These are phyloP conservation scores for Volvariella surrecta DNA, from an alignment of 1,284 basidiomycete species.

Conservation along the genomic window DNA sequence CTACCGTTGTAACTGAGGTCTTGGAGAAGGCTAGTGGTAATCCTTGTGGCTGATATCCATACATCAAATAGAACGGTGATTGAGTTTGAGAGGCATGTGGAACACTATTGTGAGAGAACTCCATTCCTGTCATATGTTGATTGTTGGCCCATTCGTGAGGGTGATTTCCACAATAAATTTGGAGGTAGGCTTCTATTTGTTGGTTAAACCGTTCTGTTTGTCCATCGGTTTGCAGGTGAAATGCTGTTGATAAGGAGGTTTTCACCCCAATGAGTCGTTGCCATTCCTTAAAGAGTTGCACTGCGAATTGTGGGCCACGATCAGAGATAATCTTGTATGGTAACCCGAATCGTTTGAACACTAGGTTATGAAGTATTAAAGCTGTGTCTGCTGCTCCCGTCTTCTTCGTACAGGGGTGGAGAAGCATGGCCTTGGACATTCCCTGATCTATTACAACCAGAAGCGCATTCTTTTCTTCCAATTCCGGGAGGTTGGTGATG, in stretches of 20 bases:
- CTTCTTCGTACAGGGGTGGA: constrained; percentile 22
- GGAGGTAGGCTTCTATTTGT: constrained; percentile 20
- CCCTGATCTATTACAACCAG: constrained; percentile 23
- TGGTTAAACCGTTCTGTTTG: constrained; percentile 25
- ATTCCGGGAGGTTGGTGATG: constrained; percentile 25
- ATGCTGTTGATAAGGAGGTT: constrained; percentile 17
- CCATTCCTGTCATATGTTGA: too few species aligned
- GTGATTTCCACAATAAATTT: background rate
- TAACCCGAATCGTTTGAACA: constrained; percentile 13
- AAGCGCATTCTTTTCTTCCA: constrained; percentile 19
- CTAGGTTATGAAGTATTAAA: constrained; percentile 16
- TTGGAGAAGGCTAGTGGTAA: too few species aligned
- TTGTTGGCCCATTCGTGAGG: constrained; percentile 1
- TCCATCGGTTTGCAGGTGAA: constrained; percentile 25
- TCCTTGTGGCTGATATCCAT: too few species aligned
- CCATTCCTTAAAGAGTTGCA: constrained; percentile 15
- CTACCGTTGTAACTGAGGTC: too few species aligned
- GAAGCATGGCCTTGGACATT: constrained; percentile 30
- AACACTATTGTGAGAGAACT: too few species aligned
- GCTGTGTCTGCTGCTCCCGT: constrained; percentile 14
- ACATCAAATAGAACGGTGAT: too few species aligned
- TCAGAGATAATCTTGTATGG: constrained; percentile 18
- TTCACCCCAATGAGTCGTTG: constrained; percentile 16
- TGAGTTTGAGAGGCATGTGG: too few species aligned
- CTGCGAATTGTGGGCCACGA: constrained; percentile 16